phyloP scores from a whole-genome alignment of 371 early-diverging fungal species.

The Capillidium heterosporum region DNA sequence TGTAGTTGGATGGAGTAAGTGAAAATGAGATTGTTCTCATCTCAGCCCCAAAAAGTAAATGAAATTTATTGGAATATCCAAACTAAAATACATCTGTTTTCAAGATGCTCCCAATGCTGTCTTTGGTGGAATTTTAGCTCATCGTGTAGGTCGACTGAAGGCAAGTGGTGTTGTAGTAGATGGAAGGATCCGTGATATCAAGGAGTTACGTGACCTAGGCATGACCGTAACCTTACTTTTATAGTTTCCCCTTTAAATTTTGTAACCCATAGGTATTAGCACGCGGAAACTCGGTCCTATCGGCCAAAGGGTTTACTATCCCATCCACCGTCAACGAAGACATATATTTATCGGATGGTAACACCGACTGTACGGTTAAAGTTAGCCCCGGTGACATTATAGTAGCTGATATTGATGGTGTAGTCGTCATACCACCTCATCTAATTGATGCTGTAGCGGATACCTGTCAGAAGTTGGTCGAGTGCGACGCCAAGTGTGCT shows the following conservation, averaged over 20 bases:
- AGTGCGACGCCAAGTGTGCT: slow-evolving; percentile 46
- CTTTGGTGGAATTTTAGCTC: slow-evolving; percentile 66
- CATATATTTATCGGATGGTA: slow-evolving; percentile 19
- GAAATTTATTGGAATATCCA: neutral
- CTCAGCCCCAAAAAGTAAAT: neutral
- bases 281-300: slow-evolving; percentile 34
- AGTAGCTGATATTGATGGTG: slow-evolving; percentile 60
- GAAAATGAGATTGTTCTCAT: neutral
- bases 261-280: slow-evolving; percentile 29
- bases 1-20: neutral
- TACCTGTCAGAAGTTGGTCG: slow-evolving; percentile 25
- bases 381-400: slow-evolving; percentile 48
- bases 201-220: slow-evolving; percentile 31
- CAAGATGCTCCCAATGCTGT: slow-evolving; percentile 31
- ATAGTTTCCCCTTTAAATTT: slow-evolving; percentile 4
- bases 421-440: slow-evolving; percentile 39
- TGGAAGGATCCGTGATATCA: slow-evolving; percentile 48
- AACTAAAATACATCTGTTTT: neutral
- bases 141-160: slow-evolving; percentile 36
- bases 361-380: slow-evolving; percentile 23
- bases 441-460: slow-evolving; percentile 26
- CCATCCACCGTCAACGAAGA: slow-evolving; percentile 39
- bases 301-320: slow-evolving; percentile 39
- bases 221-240: slow-evolving; percentile 27
- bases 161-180: slow-evolving; percentile 46